Percentiles rank a stretch among this genome's conserved stretches.
phyloP scores from a whole-genome alignment of 75 land plant genomes.

The Selaginella tamariscina region DNA sequence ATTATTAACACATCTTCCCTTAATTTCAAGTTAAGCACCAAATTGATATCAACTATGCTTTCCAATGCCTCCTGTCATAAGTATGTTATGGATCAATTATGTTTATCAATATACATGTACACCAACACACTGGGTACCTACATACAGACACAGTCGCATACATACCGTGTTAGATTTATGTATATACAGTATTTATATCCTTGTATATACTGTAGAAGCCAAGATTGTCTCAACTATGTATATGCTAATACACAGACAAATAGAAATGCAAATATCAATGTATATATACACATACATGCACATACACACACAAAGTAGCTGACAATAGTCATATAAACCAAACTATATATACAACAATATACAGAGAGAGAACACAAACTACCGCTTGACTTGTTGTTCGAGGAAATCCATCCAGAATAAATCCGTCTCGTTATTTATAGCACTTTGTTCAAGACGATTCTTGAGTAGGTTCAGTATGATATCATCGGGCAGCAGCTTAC shows the following conservation, averaged over 20 bases:
- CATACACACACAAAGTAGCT: slow-evolving; percentile 18
- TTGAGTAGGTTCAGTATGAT: slow-evolving; percentile 51
- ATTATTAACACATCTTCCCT: slow-evolving; percentile 70
- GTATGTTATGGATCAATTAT: slow-evolving; percentile 1
- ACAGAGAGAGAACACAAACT: slow-evolving; percentile 9
- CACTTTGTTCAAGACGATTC: slow-evolving; percentile 60
- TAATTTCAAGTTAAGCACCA: slow-evolving; percentile 82
- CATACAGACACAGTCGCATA: not conserved
- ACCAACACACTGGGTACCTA: not conserved
- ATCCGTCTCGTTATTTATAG: slow-evolving; percentile 51
- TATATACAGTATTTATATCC: not conserved
- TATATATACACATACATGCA: not conserved
- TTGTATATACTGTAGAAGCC: not conserved
- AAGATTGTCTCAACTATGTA: not conserved
- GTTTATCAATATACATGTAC: not conserved
- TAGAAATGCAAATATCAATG: not conserved
- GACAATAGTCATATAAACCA: not conserved
- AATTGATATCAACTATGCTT: slow-evolving; percentile 59
- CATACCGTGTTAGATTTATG: not conserved
- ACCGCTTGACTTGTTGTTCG: slow-evolving; percentile 73
- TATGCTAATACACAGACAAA: not conserved
- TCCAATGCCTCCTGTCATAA: slow-evolving; percentile 88
- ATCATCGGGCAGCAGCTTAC: slow-evolving; percentile 68
- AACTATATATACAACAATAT: not conserved
- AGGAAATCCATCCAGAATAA: slow-evolving; percentile 83